Conservation (phyloP, 2,329 filamentous ascomycete genomes). For the Talaromyces sp. region DNA sequence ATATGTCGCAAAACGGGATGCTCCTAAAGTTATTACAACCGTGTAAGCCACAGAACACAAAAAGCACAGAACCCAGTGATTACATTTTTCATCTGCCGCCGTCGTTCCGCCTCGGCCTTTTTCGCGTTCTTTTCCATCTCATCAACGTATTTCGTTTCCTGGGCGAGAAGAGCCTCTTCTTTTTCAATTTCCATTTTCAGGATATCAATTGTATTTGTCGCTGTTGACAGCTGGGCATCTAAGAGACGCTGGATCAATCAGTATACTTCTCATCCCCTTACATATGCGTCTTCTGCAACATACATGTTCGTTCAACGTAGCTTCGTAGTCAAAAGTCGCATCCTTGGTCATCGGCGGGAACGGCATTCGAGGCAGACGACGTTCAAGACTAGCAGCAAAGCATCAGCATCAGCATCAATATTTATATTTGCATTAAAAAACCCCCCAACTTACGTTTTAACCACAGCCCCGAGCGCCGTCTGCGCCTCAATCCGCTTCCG, state of each 20-base stretch:
- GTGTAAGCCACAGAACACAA: neutral
- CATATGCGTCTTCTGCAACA: slow-evolving; percentile 9
- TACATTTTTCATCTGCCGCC: slow-evolving; percentile 38
- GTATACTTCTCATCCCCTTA: neutral
- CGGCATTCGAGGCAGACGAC: slow-evolving; percentile 41
- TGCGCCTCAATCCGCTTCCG: slow-evolving; percentile 38
- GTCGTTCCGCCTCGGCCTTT: slow-evolving; percentile 31
- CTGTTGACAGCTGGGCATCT: slow-evolving; percentile 34
- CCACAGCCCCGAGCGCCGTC: slow-evolving; percentile 34
- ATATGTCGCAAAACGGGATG: slow-evolving; percentile 35
- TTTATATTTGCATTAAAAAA: neutral
- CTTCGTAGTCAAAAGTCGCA: slow-evolving; percentile 39
- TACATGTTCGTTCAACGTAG: slow-evolving; percentile 39
- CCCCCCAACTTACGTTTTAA: slow-evolving; percentile 31
- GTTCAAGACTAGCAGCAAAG: slow-evolving; percentile 27
- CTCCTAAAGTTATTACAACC: slow-evolving; percentile 24
- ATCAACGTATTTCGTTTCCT: slow-evolving; percentile 35
- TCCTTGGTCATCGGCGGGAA: slow-evolving; percentile 40
- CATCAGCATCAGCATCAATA: neutral
- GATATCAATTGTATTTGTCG: slow-evolving; percentile 34
- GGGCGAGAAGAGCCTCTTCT: slow-evolving; percentile 37
- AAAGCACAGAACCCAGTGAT: neutral
- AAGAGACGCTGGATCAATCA: slow-evolving; percentile 25
- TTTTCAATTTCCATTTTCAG: slow-evolving; percentile 37
- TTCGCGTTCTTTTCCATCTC: slow-evolving; percentile 41